Base-by-base conservation (phyloP, 2,329 filamentous ascomycete genomes). In the Penicillium sp. region DNA sequence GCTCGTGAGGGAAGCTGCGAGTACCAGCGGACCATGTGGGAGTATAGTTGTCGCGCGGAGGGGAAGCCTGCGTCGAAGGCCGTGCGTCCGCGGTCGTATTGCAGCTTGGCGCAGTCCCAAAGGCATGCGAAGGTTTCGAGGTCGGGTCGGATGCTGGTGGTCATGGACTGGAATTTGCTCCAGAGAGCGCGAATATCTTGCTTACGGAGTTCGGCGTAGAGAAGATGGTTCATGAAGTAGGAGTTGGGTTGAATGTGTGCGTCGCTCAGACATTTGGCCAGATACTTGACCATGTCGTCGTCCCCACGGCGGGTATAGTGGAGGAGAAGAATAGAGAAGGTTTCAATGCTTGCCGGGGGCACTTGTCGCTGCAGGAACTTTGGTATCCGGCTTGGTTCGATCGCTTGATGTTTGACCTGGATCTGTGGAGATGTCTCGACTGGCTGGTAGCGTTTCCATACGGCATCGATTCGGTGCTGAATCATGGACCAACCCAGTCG, bases 211-310 rank as follows among this genome's bases (percentile, higher is more conserved):
- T 88, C 84, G 6, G 87, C 86, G 60, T 87, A 86, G 28, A 95
- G 83, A 22, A 93, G 78, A 70, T 92, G 89, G 74, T 94, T 95
- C 82, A 93, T 86, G 77, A 93, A 89, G 73, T 88, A 90, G 8
- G 87, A 85, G 69, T 91, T 88, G 1, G 88, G 84, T 55, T 79
- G 81, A 61, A 94, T 86, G 63, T 88, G 83, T 14, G 88, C 85
- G 47, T 84, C 78, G 14, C 81, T 78, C 63, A 91, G 86, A 1
- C 86, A 85, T 35, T 84, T 79, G 75, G 86, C 88, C 4, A 94
- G 78, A 54, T 83, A 78, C 50, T 84, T 78, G 53, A 91, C 81
- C 57, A 83, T 82, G 14, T 77, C 72, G 39, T 87, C 83, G 17
- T 88, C 81, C 15, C 83, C 80, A 17, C 88, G 84, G 45, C 86